phyloP scores from a whole-genome alignment of 2,329 filamentous ascomycete species.

The Scytalidium sp. region DNA sequence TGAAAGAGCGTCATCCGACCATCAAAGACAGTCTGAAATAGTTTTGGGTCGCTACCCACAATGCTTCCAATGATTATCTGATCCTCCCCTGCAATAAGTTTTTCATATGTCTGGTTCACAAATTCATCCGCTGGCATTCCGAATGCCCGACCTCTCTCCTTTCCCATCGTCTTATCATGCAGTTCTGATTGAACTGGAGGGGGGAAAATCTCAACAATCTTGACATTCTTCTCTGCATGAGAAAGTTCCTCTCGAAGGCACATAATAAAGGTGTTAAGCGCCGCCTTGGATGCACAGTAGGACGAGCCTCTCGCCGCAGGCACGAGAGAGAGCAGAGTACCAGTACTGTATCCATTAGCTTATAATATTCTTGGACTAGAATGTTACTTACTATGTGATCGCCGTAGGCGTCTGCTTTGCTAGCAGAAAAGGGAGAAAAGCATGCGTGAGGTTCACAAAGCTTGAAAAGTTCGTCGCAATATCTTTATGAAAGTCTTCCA shows the following conservation, averaged over 20 bases:
- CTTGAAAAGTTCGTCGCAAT: constrained; percentile 41
- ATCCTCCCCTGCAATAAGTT: too few relatives aligned
- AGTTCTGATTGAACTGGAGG: constrained; percentile 36
- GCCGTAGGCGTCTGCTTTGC: constrained; percentile 2
- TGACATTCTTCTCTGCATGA: constrained; percentile 25
- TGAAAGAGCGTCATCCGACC: too few relatives aligned
- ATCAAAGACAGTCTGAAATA: too few relatives aligned
- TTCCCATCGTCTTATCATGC: constrained; percentile 34
- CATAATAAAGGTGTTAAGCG: constrained; percentile 39
- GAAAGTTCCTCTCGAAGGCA: constrained; percentile 38
- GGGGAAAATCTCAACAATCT: constrained; percentile 40
- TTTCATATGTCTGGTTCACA: too few relatives aligned
- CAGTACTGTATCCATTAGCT: background rate
- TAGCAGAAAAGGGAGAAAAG: constrained; percentile 31
- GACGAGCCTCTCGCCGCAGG: constrained; percentile 13
- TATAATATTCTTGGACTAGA: background rate
- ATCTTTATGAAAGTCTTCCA: constrained; percentile 33
- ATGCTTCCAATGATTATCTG: too few relatives aligned
- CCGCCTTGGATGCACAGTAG: constrained; percentile 44
- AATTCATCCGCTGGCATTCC: too few relatives aligned
- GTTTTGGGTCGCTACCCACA: too few relatives aligned
- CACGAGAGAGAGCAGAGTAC: constrained; percentile 5
- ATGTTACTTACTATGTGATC: background rate
- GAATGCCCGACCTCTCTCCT: too few relatives aligned
- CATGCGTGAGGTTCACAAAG: constrained; percentile 33